Evolutionary conservation across 1,139 yeast genomes (phyloP).

Genomic region (Kodamaea sp.): DNA sequence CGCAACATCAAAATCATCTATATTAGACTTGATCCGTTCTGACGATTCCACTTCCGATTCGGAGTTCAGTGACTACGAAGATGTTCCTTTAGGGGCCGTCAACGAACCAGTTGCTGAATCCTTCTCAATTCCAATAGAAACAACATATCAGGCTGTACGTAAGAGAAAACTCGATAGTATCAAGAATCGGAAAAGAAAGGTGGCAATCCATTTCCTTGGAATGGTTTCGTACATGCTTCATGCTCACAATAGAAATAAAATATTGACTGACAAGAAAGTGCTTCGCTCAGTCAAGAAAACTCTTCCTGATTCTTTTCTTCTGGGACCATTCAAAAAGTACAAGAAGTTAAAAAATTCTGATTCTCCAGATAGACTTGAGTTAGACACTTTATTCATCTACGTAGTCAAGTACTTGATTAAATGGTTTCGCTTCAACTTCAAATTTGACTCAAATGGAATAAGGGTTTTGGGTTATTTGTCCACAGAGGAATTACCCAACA

Average conservation of each 20-base stretch:
- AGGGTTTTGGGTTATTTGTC: constrained; percentile 37
- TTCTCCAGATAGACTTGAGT: constrained; percentile 6
- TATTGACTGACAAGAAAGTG: constrained; percentile 23
- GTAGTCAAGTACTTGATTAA: constrained; percentile 37
- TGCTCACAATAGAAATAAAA: constrained; percentile 25
- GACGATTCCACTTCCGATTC: too few relatives aligned
- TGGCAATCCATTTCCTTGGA: constrained; percentile 27
- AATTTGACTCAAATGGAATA: constrained; percentile 35
- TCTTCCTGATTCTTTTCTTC: constrained; percentile 26
- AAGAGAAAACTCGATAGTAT: constrained; percentile 2
- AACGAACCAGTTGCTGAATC: constrained; percentile 2
- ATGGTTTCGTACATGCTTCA: constrained; percentile 28
- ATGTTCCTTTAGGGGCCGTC: constrained; percentile 15
- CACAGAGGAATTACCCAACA: constrained; percentile 2
- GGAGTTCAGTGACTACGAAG: constrained; percentile 25
- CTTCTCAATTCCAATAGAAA: constrained; percentile 3
- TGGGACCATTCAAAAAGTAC: constrained; percentile 18
- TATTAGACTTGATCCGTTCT: too few relatives aligned
- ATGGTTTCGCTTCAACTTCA: constrained; percentile 40
- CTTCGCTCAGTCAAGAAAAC: constrained; percentile 26
- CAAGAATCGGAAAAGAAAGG: constrained; percentile 12
- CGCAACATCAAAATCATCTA: too few relatives aligned
- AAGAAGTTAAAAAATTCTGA: neutral
- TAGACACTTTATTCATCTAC: constrained; percentile 30
- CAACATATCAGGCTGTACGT: neutral